Base-by-base conservation (phyloP, 2,329 filamentous ascomycete species). In the Aspergillus latus region DNA sequence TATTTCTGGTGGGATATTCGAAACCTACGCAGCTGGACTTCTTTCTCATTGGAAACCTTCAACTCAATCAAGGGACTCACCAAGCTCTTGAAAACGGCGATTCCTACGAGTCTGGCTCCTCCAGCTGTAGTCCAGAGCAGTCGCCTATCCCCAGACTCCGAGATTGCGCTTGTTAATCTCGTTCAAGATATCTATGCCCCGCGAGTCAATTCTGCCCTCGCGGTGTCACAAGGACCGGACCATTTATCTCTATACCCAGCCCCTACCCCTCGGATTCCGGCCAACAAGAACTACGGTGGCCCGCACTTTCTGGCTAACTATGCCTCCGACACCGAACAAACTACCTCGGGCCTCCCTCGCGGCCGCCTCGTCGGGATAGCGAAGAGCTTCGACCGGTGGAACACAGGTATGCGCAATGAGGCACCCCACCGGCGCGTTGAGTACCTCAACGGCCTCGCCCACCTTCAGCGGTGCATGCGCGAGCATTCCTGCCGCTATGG, bases 1-100 rank as follows among this genome's bases (percentile, higher is more conserved):
- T 87, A 96, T 77, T 96, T 93, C 74, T 97, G 93, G 93, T 97
- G 91, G 89, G 93, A 97, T 68, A 83, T 96, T 57, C 89, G 93
- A 64, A 93, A 95, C 71, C 80, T 97, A 63, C 86, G 90, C 60
- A 83, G 86, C 59, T 97, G 93, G 93, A 83, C 83, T 50, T 83
- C 85, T 64, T 97, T 97, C 82, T 90, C 84, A 62, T 78, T 89
- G 9, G 73, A 81, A 52, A 85, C 87, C 56, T 87, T 97, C 70
- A 81, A 88, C 63, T 79, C 84, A 5, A 85, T 96, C 45, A 88
- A 88, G 0, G 86, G 86, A 32, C 86, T 94, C 26, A 82, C 87
- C 5, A 80, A 84, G 21, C 84, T 96, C 21, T 84, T 97, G 57
- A 85, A 84, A 63, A 86, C 88, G 64, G 82, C 87, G 4, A 81